Evolutionary conservation across 2,329 filamentous ascomycete species (phyloP).

Genomic region (Sclerotinia sclerotiorum): DNA sequence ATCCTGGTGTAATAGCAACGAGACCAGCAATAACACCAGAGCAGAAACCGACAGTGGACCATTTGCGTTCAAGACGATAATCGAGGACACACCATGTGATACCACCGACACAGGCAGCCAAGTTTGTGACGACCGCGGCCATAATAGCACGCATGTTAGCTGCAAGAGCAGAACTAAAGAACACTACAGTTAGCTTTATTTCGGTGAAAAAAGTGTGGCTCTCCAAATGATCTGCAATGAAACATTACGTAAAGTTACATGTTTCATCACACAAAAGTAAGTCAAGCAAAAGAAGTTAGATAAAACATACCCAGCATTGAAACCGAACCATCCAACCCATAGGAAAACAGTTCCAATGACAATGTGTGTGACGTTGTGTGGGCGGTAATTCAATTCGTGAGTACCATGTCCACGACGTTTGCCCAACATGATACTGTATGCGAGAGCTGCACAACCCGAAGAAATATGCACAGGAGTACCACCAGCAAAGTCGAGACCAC

Average conservation of each 20-base stretch:
- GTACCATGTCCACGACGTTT: slow-evolving; percentile 72
- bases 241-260: slow-evolving; percentile 10
- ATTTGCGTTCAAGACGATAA: slow-evolving; percentile 85
- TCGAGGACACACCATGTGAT: slow-evolving; percentile 89
- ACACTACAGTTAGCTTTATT: not conserved
- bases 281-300: not conserved
- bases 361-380: slow-evolving; percentile 90
- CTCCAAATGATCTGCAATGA: not conserved
- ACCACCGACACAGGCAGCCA: slow-evolving; percentile 79
- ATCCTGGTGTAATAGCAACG: slow-evolving; percentile 85
- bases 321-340: slow-evolving; percentile 95
- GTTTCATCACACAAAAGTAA: slow-evolving; percentile 7
- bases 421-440: slow-evolving; percentile 89
- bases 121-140: slow-evolving; percentile 82
- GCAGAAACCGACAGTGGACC: slow-evolving; percentile 92
- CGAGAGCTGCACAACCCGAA: slow-evolving; percentile 78
- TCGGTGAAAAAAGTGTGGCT: not conserved
- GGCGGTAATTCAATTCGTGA: slow-evolving; percentile 85
- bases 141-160: slow-evolving; percentile 84
- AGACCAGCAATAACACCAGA: slow-evolving; percentile 85
- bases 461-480: slow-evolving; percentile 89
- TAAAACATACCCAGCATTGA: slow-evolving; percentile 69
- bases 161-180: slow-evolving; percentile 62
- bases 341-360: slow-evolving; percentile 91
- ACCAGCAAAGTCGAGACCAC: slow-evolving; percentile 84